Evolutionary conservation across 2,329 filamentous ascomycete genomes (phyloP).

Genomic region (Colletotrichum incanum): DNA sequence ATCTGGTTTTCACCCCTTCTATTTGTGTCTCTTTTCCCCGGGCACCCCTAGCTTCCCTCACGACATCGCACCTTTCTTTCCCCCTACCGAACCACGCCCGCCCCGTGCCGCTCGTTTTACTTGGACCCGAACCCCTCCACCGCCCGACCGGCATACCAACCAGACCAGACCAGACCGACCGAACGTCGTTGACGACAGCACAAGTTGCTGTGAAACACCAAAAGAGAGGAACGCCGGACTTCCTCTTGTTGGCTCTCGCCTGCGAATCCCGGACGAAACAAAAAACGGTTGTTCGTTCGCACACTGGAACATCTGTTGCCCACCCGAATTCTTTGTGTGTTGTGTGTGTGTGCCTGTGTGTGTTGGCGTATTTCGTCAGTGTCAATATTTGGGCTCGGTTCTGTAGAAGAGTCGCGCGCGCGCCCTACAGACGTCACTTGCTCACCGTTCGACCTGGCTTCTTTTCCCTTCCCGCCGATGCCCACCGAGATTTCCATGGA

Average conservation of each 20-base stretch:
- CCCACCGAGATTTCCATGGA: constrained; percentile 14
- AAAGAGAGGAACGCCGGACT: background rate
- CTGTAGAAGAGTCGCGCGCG: constrained; percentile 4
- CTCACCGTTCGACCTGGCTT: constrained; percentile 11
- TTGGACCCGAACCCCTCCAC: constrained; percentile 35
- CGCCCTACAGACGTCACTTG: constrained; percentile 21
- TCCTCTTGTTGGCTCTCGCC: constrained; percentile 4
- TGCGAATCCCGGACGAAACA: background rate
- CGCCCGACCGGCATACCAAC: constrained; percentile 16
- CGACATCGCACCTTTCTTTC: background rate
- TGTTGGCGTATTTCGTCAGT: constrained; percentile 10
- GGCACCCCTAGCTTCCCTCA: constrained; percentile 6
- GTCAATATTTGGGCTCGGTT: constrained; percentile 21
- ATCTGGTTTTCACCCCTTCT: background rate
- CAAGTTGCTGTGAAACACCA: background rate
- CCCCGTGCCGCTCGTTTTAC: constrained; percentile 34
- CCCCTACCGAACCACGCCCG: background rate
- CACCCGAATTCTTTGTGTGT: background rate
- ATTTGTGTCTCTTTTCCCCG: background rate
- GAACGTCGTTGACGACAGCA: constrained; percentile 25
- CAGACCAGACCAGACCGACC: constrained; percentile 7
- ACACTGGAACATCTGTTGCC: background rate
- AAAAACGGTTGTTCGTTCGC: background rate
- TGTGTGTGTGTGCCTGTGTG: constrained; percentile 2
- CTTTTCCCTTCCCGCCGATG: constrained; percentile 20